Percentiles rank a stretch among this genome's conserved stretches.
phyloP scores from a whole-genome alignment of 495 filamentous ascomycete species.

The Xylaria longipes region DNA sequence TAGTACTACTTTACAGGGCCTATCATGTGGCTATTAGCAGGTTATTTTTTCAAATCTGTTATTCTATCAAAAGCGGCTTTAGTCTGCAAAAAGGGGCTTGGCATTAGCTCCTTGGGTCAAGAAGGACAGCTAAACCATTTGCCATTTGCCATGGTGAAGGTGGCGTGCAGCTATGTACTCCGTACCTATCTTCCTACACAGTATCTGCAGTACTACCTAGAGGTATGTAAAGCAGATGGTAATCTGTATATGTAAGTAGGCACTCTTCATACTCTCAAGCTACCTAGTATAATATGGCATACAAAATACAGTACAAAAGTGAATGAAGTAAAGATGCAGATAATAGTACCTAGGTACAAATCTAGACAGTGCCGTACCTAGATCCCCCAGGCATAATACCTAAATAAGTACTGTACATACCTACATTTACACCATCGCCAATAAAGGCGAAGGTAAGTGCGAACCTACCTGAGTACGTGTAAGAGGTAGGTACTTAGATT shows the following conservation, averaged over 20 bases:
- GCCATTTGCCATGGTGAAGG: neutral
- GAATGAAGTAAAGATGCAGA: no score
- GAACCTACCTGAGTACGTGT: neutral
- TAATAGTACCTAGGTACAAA: no score
- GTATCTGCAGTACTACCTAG: neutral
- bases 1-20: neutral
- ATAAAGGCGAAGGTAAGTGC: neutral
- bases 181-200: no score
- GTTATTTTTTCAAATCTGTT: neutral
- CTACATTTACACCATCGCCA: neutral
- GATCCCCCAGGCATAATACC: no score
- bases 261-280: no score
- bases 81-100: neutral
- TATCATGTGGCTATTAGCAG: neutral
- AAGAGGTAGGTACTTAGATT: neutral
- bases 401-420: no score
- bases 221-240: neutral
- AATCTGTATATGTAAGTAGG: no score
- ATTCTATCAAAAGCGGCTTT: neutral
- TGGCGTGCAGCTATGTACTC: no score
- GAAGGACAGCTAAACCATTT: constrained; percentile 21
- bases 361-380: no score
- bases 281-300: no score
- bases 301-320: no score
- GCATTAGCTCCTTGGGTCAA: neutral